Base-by-base conservation (phyloP, 495 filamentous ascomycete genomes). In the Tuber brumale region DNA sequence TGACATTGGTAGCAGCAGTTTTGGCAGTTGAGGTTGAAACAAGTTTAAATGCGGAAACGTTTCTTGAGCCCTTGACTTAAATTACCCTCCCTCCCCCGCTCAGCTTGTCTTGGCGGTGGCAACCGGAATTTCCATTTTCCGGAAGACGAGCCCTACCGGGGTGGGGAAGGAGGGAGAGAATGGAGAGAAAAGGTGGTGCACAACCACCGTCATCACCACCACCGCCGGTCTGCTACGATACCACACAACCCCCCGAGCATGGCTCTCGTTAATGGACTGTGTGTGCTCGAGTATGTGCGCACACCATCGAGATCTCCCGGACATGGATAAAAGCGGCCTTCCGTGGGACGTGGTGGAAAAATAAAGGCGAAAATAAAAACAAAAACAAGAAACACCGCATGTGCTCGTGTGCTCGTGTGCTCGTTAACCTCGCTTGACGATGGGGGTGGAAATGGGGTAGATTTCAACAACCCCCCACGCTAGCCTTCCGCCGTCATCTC, bases 91-190 rank as follows among this genome's bases (percentile, higher is more conserved):
- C 7, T 7, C 44, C 14, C 57, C 12, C 57, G n/a, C 57, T 61
- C 14, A 31, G 9, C 10, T 9, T 66, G 57, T 35, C 57, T 66
- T 35, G 57, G 57, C 57, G 14, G 57, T 61, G 27, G 27, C 57
- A 61, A 61, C 27, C 57, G 57, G 57, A 61, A 31, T 61, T 61
- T 61, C n/a, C 57, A 61, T 61, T 61, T 61, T 61, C 57, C 57
- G 57, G 57, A 61, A 61, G n/a, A 61, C 57, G 57, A 12, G 12
- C 7, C 57, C n/a, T 31, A 4, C 9, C 57, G 0, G 57, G 14
- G 12, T 27, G 10, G 57, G 23, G n/a, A 21, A 14, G 57, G n/a
- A 57, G 51, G 57, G 57, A n/a, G n/a, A n/a, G n/a, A n/a, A 18
- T 10, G 57, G 27, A 16, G 57, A 14, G 46, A 48, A 23, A 51